phyloP scores from a whole-genome alignment of 306 rosid species.

The Quercus ilex region DNA sequence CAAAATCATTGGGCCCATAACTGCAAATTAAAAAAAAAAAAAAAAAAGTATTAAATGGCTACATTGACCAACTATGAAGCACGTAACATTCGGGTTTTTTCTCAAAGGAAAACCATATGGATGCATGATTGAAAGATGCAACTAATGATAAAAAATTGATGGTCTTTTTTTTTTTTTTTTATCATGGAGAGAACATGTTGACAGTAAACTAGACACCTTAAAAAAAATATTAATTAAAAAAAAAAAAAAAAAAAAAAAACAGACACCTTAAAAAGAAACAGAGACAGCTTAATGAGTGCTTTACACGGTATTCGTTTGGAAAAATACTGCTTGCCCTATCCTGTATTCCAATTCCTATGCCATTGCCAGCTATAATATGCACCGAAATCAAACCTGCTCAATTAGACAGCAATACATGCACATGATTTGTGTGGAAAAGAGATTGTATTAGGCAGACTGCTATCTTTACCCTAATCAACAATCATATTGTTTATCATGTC shows the following conservation, averaged over 20 bases:
- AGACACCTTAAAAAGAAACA: not conserved
- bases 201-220: not conserved
- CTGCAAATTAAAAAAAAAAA: not conserved
- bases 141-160: not conserved
- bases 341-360: not conserved
- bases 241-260: no score
- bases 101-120: not conserved
- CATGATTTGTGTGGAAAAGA: not conserved
- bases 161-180: no score
- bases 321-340: not conserved
- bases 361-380: constrained; percentile 10
- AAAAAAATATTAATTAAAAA: not conserved
- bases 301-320: constrained; percentile 2
- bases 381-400: not conserved
- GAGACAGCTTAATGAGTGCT: constrained; percentile 4
- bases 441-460: no score
- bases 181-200: constrained; percentile 2
- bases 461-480: no score
- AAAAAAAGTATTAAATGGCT: not conserved
- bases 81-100: no score
- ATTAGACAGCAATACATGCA: not conserved
- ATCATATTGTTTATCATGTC: no score
- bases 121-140: not conserved
- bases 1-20: not conserved
- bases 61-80: not conserved